Percentiles rank a stretch among this genome's conserved stretches.
These are phyloP conservation scores for Mortierella sp. DNA, from an alignment of 371 early-diverging fungal genomes.

Conservation along the genomic window DNA sequence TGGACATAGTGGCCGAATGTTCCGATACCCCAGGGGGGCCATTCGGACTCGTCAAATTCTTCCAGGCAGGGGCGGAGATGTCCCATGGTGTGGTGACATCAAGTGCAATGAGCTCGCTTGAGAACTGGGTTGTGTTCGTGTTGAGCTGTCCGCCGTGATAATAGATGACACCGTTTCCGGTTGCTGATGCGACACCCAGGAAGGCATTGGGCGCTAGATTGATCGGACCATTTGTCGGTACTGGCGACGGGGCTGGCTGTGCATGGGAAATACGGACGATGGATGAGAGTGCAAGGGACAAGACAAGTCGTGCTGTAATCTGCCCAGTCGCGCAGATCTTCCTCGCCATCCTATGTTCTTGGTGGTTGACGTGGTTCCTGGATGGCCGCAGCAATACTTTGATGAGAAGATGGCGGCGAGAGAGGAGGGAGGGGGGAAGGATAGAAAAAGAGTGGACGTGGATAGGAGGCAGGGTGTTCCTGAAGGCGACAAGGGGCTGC, in stretches of 20 bases:
- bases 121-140: not conserved
- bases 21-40: conserved; percentile 14
- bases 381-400: no score
- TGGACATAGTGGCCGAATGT: conserved; percentile 40
- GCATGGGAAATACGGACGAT: not conserved
- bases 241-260: not conserved
- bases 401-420: no score
- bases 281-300: not conserved
- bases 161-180: conserved; percentile 14
- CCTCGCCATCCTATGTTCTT: not conserved
- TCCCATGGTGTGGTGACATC: conserved; percentile 29
- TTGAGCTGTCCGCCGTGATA: conserved; percentile 48
- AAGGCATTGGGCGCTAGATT: conserved; percentile 14
- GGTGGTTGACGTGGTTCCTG: not conserved
- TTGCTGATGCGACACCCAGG: conserved; percentile 21
- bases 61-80: conserved; percentile 33
- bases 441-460: no score
- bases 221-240: not conserved
- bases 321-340: conserved; percentile 7
- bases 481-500: no score
- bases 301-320: conserved; percentile 1
- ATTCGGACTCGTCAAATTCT: conserved; percentile 18
- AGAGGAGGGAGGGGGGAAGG: no score
- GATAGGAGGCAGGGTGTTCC: no score
- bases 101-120: conserved; percentile 29